These are phyloP conservation scores for Galerina sulciceps DNA, from an alignment of 768 basidiomycete species.

Conservation along the genomic window DNA sequence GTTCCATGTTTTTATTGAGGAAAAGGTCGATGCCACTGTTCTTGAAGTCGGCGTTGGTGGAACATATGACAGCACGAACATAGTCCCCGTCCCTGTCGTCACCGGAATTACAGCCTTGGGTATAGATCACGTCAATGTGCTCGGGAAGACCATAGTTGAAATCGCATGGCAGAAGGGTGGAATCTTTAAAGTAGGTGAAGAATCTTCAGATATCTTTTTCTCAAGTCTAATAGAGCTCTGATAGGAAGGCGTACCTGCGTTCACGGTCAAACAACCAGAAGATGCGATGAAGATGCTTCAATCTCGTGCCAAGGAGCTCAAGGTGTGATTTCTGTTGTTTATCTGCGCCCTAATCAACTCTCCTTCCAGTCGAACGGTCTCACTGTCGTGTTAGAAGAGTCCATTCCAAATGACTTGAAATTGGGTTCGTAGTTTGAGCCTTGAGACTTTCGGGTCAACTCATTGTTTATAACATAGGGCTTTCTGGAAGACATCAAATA, in stretches of 20 bases:
- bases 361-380: conserved; percentile 60
- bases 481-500: conserved; percentile 84
- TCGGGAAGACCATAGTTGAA: conserved; percentile 87
- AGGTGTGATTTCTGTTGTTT: conserved; percentile 42
- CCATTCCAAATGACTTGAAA: conserved; percentile 54
- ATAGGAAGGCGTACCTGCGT: conserved; percentile 81
- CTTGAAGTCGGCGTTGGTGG: conserved; percentile 98
- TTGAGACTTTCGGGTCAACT: conserved; percentile 3
- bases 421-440: conserved; percentile 54
- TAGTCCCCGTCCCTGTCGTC: conserved; percentile 88
- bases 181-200: conserved; percentile 79
- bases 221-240: background rate
- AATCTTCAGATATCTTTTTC: background rate
- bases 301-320: conserved; percentile 65
- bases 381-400: conserved; percentile 55
- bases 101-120: conserved; percentile 92
- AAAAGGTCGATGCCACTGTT: conserved; percentile 88
- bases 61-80: conserved; percentile 92
- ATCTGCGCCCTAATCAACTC: background rate
- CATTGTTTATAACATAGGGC: conserved; percentile 48
- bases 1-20: conserved; percentile 83
- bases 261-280: conserved; percentile 77
- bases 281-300: conserved; percentile 73
- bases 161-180: conserved; percentile 97
- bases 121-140: conserved; percentile 85